phyloP scores from a whole-genome alignment of 1,284 basidiomycete genomes.

The Singerocomus inundabilis region DNA sequence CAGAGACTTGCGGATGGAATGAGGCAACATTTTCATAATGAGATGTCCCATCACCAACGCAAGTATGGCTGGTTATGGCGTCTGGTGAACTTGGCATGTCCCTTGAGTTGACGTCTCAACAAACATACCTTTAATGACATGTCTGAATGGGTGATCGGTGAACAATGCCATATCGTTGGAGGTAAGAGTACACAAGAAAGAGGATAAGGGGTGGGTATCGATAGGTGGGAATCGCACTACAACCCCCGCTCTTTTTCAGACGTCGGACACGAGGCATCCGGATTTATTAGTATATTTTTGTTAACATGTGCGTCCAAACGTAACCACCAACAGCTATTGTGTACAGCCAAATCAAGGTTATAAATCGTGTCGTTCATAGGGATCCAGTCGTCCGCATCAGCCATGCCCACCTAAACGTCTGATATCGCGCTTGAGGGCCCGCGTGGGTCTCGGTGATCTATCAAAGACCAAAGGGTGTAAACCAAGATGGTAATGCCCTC shows the following conservation, averaged over 20 bases:
- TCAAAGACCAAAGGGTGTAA: neutral
- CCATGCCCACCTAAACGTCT: neutral
- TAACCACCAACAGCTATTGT: constrained; percentile 15
- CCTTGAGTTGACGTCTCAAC: neutral
- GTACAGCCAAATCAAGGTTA: constrained; percentile 11
- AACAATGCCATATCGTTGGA: constrained; percentile 30
- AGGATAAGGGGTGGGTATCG: constrained; percentile 23
- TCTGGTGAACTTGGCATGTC: constrained; percentile 12
- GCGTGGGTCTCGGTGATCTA: neutral
- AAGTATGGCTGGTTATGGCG: constrained; percentile 27
- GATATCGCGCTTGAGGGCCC: neutral
- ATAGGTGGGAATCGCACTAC: constrained; percentile 20
- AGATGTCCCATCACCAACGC: constrained; percentile 33
- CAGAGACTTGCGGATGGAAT: constrained; percentile 43
- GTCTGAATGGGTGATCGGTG: constrained; percentile 34
- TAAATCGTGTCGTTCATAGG: constrained; percentile 11
- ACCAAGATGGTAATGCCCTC: constrained; percentile 6
- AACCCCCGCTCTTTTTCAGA: constrained; percentile 23
- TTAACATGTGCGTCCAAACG: constrained; percentile 6
- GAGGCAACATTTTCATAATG: constrained; percentile 36
- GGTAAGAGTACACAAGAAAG: constrained; percentile 13
- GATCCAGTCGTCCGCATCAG: constrained; percentile 11
- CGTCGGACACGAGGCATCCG: constrained; percentile 29
- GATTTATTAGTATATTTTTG: constrained; percentile 7
- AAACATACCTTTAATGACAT: constrained; percentile 32